A percentile compares a stretch with the other conserved stretches of the same genome.
Conservation (phyloP, 257 asterid genomes). For the Eucommia ulmoides region DNA sequence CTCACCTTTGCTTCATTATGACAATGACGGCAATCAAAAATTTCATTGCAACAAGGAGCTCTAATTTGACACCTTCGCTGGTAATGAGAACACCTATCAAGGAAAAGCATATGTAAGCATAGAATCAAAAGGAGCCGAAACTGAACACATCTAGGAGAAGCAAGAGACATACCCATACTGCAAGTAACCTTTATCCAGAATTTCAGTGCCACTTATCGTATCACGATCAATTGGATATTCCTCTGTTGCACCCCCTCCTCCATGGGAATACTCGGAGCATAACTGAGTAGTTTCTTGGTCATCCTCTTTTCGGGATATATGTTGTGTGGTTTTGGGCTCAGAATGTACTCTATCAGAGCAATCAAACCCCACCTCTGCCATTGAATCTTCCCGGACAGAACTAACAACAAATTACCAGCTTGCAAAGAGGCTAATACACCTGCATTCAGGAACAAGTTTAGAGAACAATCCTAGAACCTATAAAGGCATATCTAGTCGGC, state of each 20-base stretch:
- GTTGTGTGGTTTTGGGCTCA: constrained; percentile 18
- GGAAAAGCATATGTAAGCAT: constrained; percentile 9
- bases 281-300: constrained; percentile 11
- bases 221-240: constrained; percentile 14
- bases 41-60: constrained; percentile 81
- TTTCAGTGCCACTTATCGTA: constrained; percentile 19
- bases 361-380: constrained; percentile 44
- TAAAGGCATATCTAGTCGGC: constrained; percentile 36
- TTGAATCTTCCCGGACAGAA: constrained; percentile 15
- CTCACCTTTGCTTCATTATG: constrained; percentile 82
- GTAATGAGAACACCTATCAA: constrained; percentile 66
- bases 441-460: constrained; percentile 58
- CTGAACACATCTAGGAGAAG: no score
- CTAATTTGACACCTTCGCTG: constrained; percentile 73
- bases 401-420: constrained; percentile 29
- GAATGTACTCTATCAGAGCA: constrained; percentile 18
- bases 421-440: constrained; percentile 31
- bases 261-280: constrained; percentile 17
- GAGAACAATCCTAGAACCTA: constrained; percentile 38
- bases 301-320: constrained; percentile 14
- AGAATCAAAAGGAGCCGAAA: no score
- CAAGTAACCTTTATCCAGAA: constrained; percentile 48
- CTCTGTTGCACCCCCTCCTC: constrained; percentile 11
- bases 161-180: constrained; percentile 47
- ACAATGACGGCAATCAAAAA: constrained; percentile 83